Evolutionary conservation across 2,329 filamentous ascomycete genomes (phyloP), one percentile per base, ranked within the genome.

Genomic region (Sporothrix pallida): DNA sequence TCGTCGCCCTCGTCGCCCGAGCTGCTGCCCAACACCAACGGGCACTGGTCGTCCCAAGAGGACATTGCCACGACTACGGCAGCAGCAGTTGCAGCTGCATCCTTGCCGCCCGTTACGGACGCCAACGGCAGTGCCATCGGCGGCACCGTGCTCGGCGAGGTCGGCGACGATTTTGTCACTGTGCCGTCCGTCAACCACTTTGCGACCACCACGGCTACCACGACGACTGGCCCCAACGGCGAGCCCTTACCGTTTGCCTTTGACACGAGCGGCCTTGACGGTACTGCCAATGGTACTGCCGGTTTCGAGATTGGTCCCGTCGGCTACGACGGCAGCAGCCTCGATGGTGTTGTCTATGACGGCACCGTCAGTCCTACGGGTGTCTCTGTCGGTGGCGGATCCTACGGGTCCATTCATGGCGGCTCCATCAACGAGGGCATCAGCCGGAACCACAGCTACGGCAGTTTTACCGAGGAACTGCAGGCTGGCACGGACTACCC

Each of bases 1-100:
- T 77, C 77, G 50, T 70, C 71, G 7, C 74, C 76, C 1, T 72
- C 75, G 23, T 76, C 75, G 5, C 74, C 75, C 9, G 74, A 76
- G 26, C 50, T 72, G 3, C 8, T 48, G 44, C 42, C 31, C 31
- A 37, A 37, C 31, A 37, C 31, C 26, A 7, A 15, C 63, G 6
- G 48, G 20, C 15, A 37, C 31, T 37, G 10, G 17, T 74, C 68
- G 71, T 52, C 56, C 12, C 56, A 37, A 2, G 69, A 74, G 15
- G 71, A 69, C 12, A 62, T 31, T 20, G 54, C 48, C 7, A 42
- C 13, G 10, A 26, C 23, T 17, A 48, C 46, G 2, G 44, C 48
- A 7, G 17, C 48, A 4, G 2, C 70, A 37, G 56, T 17, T 8
- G 12, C 56, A 42, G n/a, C 62, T n/a, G 26, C 26, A 6, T 13